Percentiles rank a stretch among this genome's conserved stretches.
These are phyloP conservation scores for Dendrobium nobile DNA, from an alignment of 106 monocot species.

Conservation along the genomic window DNA sequence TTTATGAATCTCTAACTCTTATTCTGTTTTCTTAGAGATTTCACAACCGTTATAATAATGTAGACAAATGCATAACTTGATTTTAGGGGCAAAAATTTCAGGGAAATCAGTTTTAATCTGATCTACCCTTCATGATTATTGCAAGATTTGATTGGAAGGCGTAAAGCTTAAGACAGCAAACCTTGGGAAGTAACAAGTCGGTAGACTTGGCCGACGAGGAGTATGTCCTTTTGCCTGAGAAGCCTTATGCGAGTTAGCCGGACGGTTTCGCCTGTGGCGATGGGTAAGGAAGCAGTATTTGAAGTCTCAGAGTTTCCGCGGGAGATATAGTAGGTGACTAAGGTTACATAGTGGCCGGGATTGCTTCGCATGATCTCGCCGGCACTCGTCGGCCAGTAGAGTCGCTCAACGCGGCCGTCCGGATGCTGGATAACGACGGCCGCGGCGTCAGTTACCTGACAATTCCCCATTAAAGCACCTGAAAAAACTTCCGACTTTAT, in stretches of 20 bases:
- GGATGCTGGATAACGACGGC: conserved; percentile 48
- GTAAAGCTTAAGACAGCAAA: neutral
- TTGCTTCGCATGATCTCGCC: conserved; percentile 50
- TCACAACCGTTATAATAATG: too few relatives aligned
- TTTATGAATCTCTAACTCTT: too few relatives aligned
- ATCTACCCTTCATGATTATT: too few relatives aligned
- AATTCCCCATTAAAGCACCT: conserved; percentile 42
- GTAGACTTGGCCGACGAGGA: conserved; percentile 48
- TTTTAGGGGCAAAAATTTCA: too few relatives aligned
- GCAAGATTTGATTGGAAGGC: neutral
- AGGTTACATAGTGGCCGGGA: conserved; percentile 59
- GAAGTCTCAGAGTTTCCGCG: neutral
- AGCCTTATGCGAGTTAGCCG: conserved; percentile 41
- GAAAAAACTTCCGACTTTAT: too few relatives aligned
- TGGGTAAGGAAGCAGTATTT: neutral
- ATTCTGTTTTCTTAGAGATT: too few relatives aligned
- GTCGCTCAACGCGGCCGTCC: conserved; percentile 41
- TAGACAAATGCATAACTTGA: too few relatives aligned
- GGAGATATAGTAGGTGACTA: conserved; percentile 27
- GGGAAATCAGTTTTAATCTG: too few relatives aligned
- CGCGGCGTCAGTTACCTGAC: conserved; percentile 52
- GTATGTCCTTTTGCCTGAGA: conserved; percentile 42
- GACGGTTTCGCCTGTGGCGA: conserved; percentile 5
- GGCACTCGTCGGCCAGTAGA: conserved; percentile 51
- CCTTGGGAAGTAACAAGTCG: conserved; percentile 58